Evolutionary conservation across 164 flowering plant genomes (phyloP), one percentile per base, ranked within the genome.

Genomic region (Hamamelis virginiana): DNA sequence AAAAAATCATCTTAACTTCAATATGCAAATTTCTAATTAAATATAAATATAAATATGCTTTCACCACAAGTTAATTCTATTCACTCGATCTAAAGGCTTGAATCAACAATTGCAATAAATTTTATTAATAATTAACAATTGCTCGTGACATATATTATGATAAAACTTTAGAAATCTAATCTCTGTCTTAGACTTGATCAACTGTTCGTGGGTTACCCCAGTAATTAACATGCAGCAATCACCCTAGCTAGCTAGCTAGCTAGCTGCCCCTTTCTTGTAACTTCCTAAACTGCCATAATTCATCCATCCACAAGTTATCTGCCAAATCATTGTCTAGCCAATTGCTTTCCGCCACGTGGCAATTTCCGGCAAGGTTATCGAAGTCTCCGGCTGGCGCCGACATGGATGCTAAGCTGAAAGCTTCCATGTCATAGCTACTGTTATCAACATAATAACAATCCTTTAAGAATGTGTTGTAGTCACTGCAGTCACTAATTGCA

Each of bases 291-390:
- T 81, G 77, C 88, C 83, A 84, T 5, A 84, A 72, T 55, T 82
- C 89, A 67, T 81, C 89, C 77, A 75, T 74, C 90, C 88, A 85
- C 53, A 84, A 51, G 41, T 60, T 28, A 59, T 75, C 80, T 50
- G 58, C 71, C 73, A 78, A 62, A 38, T 74, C 86, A 72, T 68
- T 66, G 1, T 64, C 75, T 15, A 68, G 52, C 87, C 85, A 83
- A 68, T 77, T 74, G 64, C 19, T 66, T 21, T 72, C 81, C 1
- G 60, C 77, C 83, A 72, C 33, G 19, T 74, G 82, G 73, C 64
- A 70, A 47, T 72, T 75, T 0, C 66, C 46, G 15, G 26, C 43
- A 0, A 80, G 41, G 33, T 71, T 47, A 18, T 62, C 67, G 14
- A 58, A 47, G 14, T 44, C 57, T 23, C 47, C 76, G 0, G 60